Evolutionary conservation across 257 asterid genomes (phyloP).

Genomic region (Capsicum pubescens): DNA sequence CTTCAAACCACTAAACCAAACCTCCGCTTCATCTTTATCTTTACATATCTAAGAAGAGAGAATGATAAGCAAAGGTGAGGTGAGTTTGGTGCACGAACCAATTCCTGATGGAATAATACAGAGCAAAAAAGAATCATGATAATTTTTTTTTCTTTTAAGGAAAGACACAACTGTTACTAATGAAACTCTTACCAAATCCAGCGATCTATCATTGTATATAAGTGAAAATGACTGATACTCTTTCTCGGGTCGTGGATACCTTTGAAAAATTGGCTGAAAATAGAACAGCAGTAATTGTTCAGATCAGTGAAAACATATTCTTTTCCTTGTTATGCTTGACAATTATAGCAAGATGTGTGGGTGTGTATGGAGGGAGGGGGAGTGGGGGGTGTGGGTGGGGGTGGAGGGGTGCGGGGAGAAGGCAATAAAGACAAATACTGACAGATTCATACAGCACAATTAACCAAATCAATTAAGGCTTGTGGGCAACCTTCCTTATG

Average conservation of each 20-base stretch:
- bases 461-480: conserved; percentile 3
- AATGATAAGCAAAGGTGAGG: conserved; percentile 28
- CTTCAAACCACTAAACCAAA: conserved; percentile 95
- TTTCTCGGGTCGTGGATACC: conserved; percentile 95
- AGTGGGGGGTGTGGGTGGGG: neutral
- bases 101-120: conserved; percentile 4
- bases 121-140: conserved; percentile 2
- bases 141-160: neutral
- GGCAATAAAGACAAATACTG: neutral
- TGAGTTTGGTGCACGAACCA: conserved; percentile 29
- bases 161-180: conserved; percentile 25
- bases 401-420: neutral
- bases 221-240: conserved; percentile 96
- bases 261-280: conserved; percentile 86
- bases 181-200: conserved; percentile 76
- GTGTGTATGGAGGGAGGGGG: neutral
- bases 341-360: neutral
- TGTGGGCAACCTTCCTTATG: conserved; percentile 14
- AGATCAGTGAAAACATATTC: conserved; percentile 17
- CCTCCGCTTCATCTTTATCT: conserved; percentile 99
- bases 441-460: neutral
- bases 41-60: conserved; percentile 73
- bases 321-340: conserved; percentile 4
- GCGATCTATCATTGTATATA: conserved; percentile 86
- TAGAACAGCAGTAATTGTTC: conserved; percentile 29